Base-by-base conservation (phyloP, 208 protist species). In the Phytomonas francai region DNA sequence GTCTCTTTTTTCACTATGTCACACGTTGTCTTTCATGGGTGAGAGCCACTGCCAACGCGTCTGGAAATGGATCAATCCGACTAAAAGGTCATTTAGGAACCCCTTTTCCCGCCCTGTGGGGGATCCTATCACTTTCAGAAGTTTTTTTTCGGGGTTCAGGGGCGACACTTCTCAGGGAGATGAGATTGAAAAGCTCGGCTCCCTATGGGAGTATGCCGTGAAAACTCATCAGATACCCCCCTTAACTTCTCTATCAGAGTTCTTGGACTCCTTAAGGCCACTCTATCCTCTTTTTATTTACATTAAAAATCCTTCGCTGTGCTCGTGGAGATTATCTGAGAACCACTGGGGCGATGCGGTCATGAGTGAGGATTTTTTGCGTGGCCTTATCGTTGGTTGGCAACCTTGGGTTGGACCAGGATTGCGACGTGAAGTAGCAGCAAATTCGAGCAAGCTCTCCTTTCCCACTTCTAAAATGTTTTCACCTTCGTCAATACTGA, bases 371-470 rank as follows among this genome's bases (percentile, higher is more conserved):
- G 11, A 25, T 12, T 3, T 54, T 54, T 25, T 54, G 45, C 45
- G 45, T 25, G 16, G 45, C 22, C 45, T 54, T 54, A 54, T 54
- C 19, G 6, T 54, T 25, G 45, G 45, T 7, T 54, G 45, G 45
- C 45, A 54, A 54, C 45, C 45, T 25, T 54, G 45, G 45, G 45
- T 54, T 54, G 25, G 45, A 54, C 45, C 45, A 54, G 45, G 45
- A 54, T 54, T 54, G 45, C 45, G 45, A 19, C 45, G 19, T 54
- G 22, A 54, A 25, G 16, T 54, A 54, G 45, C 19, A 25, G 19
- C 45, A 25, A 54, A 25, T 7, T 7, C 19, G 19, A 6, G 25
- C 16, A 54, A 25, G 45, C 25, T 7, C 19, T 54, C 45, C 25
- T 54, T 25, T 19, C 6, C 45, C 1, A 54, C 25, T 25, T 54